Evolutionary conservation across 148 eudicot species (phyloP).

Genomic region (Heliamphora exappendiculata): DNA sequence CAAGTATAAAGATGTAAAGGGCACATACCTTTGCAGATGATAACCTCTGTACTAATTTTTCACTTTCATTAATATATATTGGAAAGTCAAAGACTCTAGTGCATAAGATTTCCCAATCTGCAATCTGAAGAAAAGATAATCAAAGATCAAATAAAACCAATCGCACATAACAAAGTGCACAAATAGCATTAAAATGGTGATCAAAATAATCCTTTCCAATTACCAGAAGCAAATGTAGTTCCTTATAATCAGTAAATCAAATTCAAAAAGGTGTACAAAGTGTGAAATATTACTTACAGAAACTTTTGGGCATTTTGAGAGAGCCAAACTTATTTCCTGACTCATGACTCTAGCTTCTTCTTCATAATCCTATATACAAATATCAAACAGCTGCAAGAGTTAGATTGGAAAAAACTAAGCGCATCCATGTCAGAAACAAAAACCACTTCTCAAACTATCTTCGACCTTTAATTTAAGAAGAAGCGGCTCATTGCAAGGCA

Average conservation of each 20-base stretch:
- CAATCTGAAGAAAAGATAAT: constrained; percentile 36
- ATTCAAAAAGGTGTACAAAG: constrained; percentile 7
- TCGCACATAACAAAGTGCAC: background rate
- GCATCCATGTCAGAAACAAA: constrained; percentile 1
- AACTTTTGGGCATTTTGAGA: constrained; percentile 31
- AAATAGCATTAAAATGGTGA: background rate
- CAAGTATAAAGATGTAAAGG: background rate
- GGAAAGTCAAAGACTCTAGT: constrained; percentile 40
- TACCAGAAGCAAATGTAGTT: background rate
- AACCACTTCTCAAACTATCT: background rate
- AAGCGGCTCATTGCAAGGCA: constrained; percentile 72
- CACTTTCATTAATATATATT: constrained; percentile 54
- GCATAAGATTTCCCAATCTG: constrained; percentile 51
- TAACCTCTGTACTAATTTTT: constrained; percentile 43
- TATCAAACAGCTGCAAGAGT: background rate
- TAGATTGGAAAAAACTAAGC: constrained; percentile 8
- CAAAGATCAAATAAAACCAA: background rate
- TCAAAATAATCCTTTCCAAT: background rate
- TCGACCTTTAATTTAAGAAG: constrained; percentile 59
- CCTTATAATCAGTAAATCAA: background rate
- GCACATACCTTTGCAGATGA: constrained; percentile 56
- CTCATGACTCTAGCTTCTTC: constrained; percentile 50
- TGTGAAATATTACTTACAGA: constrained; percentile 37
- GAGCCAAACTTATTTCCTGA: constrained; percentile 49
- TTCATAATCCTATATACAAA: constrained; percentile 43